These are phyloP conservation scores for Thraustotheca clavata DNA, from an alignment of 352 stramenopile genomes.

Conservation along the genomic window DNA sequence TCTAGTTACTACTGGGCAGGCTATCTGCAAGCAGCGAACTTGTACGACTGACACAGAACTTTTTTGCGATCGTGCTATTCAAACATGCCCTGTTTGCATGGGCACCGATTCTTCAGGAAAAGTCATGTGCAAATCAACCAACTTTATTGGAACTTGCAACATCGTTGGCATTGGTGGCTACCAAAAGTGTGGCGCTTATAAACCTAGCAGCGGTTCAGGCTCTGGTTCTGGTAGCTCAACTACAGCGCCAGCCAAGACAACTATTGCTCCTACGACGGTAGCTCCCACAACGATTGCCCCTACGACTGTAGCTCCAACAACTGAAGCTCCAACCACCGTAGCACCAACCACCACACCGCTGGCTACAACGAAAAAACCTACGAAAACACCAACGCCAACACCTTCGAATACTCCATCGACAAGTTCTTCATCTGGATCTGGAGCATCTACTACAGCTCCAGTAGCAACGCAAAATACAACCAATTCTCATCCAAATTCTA, in stretches of 20 bases:
- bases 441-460: not conserved
- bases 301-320: not conserved
- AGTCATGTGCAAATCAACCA: not conserved
- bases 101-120: not conserved
- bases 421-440: not conserved
- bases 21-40: not conserved
- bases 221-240: not conserved
- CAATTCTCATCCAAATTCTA: not conserved
- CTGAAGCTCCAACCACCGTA: not conserved
- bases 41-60: not conserved
- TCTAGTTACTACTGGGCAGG: not conserved
- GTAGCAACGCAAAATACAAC: not conserved
- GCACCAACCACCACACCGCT: not conserved
- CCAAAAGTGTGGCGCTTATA: not conserved
- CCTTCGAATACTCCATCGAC: not conserved
- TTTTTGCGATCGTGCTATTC: not conserved
- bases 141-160: not conserved
- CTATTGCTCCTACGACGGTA: not conserved
- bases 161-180: constrained; percentile 9
- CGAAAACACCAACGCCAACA: not conserved
- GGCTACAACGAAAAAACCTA: not conserved
- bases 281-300: not conserved
- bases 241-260: not conserved
- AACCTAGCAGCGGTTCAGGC: not conserved
- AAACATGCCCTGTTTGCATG: constrained; percentile 6